phyloP scores from a whole-genome alignment of 805 yeast genomes.

The Candida sphagnicola region DNA sequence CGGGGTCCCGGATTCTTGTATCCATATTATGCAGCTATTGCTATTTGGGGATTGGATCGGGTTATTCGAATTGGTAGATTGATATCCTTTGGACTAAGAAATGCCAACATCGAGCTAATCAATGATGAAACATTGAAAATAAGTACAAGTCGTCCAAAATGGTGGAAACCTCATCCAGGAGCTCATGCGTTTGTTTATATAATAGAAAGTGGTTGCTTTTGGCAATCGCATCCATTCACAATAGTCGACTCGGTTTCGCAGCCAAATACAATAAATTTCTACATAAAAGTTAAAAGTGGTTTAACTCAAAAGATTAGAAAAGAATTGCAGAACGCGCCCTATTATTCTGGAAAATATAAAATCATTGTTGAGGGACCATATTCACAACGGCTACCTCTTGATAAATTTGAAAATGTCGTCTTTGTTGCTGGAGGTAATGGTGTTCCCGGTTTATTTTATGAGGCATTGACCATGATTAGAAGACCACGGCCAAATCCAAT shows the following conservation, averaged over 20 bases:
- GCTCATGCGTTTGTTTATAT: slow-evolving; percentile 40
- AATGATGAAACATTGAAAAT: slow-evolving; percentile 36
- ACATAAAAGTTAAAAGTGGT: slow-evolving; percentile 35
- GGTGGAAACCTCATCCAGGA: slow-evolving; percentile 37
- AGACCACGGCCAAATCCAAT: slow-evolving; percentile 4
- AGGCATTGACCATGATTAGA: slow-evolving; percentile 27
- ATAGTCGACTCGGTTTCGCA: slow-evolving; percentile 23
- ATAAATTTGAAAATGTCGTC: slow-evolving; percentile 49
- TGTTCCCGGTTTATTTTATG: slow-evolving; percentile 52
- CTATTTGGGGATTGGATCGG: slow-evolving; percentile 37
- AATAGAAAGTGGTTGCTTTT: slow-evolving; percentile 28
- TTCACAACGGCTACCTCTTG: slow-evolving; percentile 49
- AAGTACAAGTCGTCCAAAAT: slow-evolving; percentile 28
- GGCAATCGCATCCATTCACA: slow-evolving; percentile 44
- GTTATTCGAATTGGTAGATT: slow-evolving; percentile 24
- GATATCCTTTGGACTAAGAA: slow-evolving; percentile 31
- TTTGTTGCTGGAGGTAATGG: slow-evolving; percentile 76
- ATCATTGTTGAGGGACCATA: slow-evolving; percentile 68
- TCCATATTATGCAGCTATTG: slow-evolving; percentile 26
- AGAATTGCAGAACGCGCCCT: slow-evolving; percentile 24
- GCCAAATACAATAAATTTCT: slow-evolving; percentile 20
- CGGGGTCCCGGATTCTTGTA: slow-evolving; percentile 21
- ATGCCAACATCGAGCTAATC: slow-evolving; percentile 25
- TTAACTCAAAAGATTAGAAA: slow-evolving; percentile 28
- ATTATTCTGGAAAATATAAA: slow-evolving; percentile 16